Evolutionary conservation across 2,329 filamentous ascomycete species (phyloP).

Genomic region (Emydomyces testavorans): DNA sequence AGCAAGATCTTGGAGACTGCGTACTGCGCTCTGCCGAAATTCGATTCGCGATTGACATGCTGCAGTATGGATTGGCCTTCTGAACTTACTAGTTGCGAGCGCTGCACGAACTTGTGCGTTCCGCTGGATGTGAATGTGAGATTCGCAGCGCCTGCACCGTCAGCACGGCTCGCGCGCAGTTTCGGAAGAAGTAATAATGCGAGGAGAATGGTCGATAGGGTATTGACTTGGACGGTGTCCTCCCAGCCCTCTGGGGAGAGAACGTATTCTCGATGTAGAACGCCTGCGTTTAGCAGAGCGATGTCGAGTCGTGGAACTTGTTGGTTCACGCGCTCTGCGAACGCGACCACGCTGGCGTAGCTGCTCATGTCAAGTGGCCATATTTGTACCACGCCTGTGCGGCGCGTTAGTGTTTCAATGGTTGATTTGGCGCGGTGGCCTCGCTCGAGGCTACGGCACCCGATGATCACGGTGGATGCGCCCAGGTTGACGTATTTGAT

Average conservation of each 20-base stretch:
- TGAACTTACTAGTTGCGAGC: slow-evolving; percentile 19
- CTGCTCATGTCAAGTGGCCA: slow-evolving; percentile 39
- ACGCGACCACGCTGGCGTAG: slow-evolving; percentile 36
- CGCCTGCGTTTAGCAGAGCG: slow-evolving; percentile 38
- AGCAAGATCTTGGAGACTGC: slow-evolving; percentile 34
- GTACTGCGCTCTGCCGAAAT: slow-evolving; percentile 31
- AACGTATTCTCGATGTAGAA: slow-evolving; percentile 30
- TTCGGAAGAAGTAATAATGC: slow-evolving; percentile 43
- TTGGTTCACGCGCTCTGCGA: slow-evolving; percentile 29
- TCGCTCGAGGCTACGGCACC: slow-evolving; percentile 35
- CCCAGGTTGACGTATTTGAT: slow-evolving; percentile 37
- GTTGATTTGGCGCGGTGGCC: slow-evolving; percentile 33
- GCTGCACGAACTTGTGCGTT: slow-evolving; percentile 27
- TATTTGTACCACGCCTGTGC: slow-evolving; percentile 30
- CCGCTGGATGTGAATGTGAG: slow-evolving; percentile 38
- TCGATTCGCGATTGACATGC: slow-evolving; percentile 25
- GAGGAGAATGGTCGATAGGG: slow-evolving; percentile 45
- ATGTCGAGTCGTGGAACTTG: slow-evolving; percentile 35
- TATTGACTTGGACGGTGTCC: slow-evolving; percentile 46
- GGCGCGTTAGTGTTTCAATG: slow-evolving; percentile 27
- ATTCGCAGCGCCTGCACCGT: slow-evolving; percentile 27
- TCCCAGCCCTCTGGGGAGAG: slow-evolving; percentile 39
- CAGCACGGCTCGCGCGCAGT: slow-evolving; percentile 28
- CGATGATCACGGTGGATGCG: slow-evolving; percentile 37
- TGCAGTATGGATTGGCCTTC: slow-evolving; percentile 23